phyloP scores from a whole-genome alignment of 2,329 filamentous ascomycete species.

The Aureobasidium sp. region DNA sequence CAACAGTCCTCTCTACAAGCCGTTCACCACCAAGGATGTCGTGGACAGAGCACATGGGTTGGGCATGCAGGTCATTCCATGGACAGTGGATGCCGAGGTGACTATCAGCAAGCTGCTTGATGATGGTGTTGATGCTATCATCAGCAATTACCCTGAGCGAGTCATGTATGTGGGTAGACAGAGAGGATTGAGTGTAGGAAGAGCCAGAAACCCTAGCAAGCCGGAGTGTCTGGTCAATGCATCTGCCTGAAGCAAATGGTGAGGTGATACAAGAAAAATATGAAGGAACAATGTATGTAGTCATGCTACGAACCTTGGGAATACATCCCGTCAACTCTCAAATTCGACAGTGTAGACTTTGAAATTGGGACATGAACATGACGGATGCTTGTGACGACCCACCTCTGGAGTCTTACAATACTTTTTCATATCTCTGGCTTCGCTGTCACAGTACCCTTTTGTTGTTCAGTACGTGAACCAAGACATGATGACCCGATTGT shows the following conservation, averaged over 20 bases:
- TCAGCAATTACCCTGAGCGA: slow-evolving; percentile 3
- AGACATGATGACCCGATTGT: no score
- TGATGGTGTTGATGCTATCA: background rate
- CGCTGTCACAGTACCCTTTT: no score
- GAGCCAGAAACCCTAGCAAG: background rate
- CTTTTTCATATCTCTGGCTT: no score
- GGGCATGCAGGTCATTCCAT: background rate
- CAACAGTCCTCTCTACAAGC: background rate
- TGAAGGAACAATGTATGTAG: no score
- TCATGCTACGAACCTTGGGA: no score
- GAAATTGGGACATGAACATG: no score
- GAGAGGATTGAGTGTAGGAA: background rate
- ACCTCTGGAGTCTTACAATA: no score
- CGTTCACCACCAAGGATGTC: background rate
- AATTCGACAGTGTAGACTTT: no score
- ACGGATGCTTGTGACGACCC: no score
- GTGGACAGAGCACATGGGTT: background rate
- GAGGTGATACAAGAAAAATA: no score
- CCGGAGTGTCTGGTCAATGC: background rate
- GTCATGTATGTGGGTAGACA: background rate
- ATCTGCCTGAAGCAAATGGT: background rate
- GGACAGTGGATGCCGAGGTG: background rate
- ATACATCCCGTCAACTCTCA: no score
- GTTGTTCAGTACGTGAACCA: no score
- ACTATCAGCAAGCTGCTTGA: background rate